Conservation (phyloP, 352 stramenopile species). For the Phytopythium mirpurense region DNA sequence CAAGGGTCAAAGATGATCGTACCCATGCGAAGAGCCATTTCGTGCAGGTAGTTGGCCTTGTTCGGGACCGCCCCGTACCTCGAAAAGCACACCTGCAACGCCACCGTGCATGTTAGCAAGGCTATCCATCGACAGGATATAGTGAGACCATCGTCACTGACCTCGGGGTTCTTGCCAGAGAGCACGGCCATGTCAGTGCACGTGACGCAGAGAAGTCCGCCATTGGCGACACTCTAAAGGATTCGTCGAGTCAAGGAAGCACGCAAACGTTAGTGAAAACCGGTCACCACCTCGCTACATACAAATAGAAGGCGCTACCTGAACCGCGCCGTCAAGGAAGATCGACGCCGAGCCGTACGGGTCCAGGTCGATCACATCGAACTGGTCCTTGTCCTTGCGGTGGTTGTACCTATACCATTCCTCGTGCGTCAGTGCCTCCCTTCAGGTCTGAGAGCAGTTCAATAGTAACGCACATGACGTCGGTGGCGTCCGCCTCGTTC, state of each 20-base stretch:
- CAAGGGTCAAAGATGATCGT: slow-evolving; percentile 7
- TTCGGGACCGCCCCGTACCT: slow-evolving; percentile 81
- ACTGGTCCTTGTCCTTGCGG: slow-evolving; percentile 88
- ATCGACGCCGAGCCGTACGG: slow-evolving; percentile 98
- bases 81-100: slow-evolving; percentile 64
- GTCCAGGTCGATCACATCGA: slow-evolving; percentile 99
- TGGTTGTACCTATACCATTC: slow-evolving; percentile 41
- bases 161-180: slow-evolving; percentile 84
- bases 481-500: slow-evolving; percentile 80
- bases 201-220: slow-evolving; percentile 98
- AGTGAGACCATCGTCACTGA: slow-evolving; percentile 8
- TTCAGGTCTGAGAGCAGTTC: neutral
- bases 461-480: slow-evolving; percentile 69
- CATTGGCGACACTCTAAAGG: slow-evolving; percentile 82
- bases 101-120: neutral
- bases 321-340: slow-evolving; percentile 97
- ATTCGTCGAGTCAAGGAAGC: neutral
- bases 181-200: slow-evolving; percentile 98
- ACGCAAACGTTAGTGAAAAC: neutral
- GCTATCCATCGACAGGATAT: too few relatives aligned
- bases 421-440: neutral
- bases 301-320: slow-evolving; percentile 24
- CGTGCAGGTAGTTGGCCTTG: slow-evolving; percentile 87
- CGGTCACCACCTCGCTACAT: neutral
- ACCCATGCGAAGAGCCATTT: slow-evolving; percentile 85